phyloP scores from a whole-genome alignment of 2,329 filamentous ascomycete genomes.

The Penicillium capsulatum region DNA sequence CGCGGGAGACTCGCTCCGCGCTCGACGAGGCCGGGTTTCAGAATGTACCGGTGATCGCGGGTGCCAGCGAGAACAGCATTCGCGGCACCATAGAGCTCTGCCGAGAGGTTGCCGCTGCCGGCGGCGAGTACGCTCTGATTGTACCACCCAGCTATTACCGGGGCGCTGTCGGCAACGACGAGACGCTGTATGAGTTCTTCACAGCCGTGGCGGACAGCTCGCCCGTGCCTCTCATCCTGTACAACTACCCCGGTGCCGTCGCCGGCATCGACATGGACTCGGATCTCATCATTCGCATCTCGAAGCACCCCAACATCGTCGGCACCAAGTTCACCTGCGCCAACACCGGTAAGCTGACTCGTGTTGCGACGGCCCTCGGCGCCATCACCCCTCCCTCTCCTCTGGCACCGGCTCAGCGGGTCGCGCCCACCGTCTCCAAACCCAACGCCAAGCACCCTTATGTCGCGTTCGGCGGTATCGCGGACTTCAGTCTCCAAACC shows the following conservation, averaged over 20 bases:
- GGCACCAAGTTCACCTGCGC: slow-evolving; percentile 91
- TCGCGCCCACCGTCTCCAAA: slow-evolving; percentile 26
- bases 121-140: slow-evolving; percentile 74
- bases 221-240: slow-evolving; percentile 74
- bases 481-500: slow-evolving; percentile 82
- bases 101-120: slow-evolving; percentile 61
- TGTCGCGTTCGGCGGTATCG: slow-evolving; percentile 85
- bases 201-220: slow-evolving; percentile 69
- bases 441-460: slow-evolving; percentile 48
- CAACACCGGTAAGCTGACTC: slow-evolving; percentile 82
- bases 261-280: slow-evolving; percentile 86
- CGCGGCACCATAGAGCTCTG: slow-evolving; percentile 73
- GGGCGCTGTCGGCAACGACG: slow-evolving; percentile 65
- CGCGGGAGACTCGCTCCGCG: slow-evolving; percentile 72
- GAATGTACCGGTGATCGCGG: slow-evolving; percentile 74
- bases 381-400: slow-evolving; percentile 60
- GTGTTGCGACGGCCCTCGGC: slow-evolving; percentile 68
- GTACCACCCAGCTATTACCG: slow-evolving; percentile 83
- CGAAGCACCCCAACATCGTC: slow-evolving; percentile 75
- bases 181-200: slow-evolving; percentile 69
- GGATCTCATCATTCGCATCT: slow-evolving; percentile 75
- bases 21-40: slow-evolving; percentile 75
- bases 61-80: slow-evolving; percentile 76
- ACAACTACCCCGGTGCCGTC: slow-evolving; percentile 88
- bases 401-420: slow-evolving; percentile 25